Percentiles rank a stretch among this genome's conserved stretches.
phyloP scores from a whole-genome alignment of 306 rosid species.

The Malus sylvestris region DNA sequence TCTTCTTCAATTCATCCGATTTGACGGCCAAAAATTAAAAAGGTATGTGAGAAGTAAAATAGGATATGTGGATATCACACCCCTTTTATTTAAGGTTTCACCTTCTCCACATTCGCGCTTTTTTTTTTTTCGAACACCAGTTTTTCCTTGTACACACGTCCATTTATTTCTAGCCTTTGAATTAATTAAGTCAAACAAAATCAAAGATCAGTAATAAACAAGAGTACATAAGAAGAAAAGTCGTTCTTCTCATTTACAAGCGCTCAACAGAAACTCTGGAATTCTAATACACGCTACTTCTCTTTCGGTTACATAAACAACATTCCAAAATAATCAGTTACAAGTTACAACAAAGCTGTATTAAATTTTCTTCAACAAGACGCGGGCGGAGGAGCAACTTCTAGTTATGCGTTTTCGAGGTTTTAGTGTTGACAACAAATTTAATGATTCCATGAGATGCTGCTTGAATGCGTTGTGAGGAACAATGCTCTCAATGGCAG shows the following conservation, averaged over 20 bases:
- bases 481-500: conserved; percentile 33
- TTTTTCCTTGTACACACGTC: too few relatives aligned
- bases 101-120: too few relatives aligned
- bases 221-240: too few relatives aligned
- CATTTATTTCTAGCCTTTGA: too few relatives aligned
- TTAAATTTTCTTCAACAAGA: neutral
- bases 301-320: conserved; percentile 5
- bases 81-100: too few relatives aligned
- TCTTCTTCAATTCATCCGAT: too few relatives aligned
- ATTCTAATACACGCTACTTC: conserved; percentile 4
- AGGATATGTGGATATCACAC: too few relatives aligned
- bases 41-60: too few relatives aligned
- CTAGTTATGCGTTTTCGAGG: neutral
- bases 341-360: conserved; percentile 8
- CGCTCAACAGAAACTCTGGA: neutral
- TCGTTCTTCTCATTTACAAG: neutral
- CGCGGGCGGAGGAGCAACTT: neutral
- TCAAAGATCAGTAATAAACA: too few relatives aligned
- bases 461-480: conserved; percentile 53
- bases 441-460: conserved; percentile 31
- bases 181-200: too few relatives aligned
- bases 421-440: neutral
- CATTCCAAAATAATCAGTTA: conserved; percentile 1
- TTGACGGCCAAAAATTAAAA: too few relatives aligned
- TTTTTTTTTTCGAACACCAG: too few relatives aligned